Conservation (phyloP, 352 stramenopile species). For the Phytophthora megakarya region DNA sequence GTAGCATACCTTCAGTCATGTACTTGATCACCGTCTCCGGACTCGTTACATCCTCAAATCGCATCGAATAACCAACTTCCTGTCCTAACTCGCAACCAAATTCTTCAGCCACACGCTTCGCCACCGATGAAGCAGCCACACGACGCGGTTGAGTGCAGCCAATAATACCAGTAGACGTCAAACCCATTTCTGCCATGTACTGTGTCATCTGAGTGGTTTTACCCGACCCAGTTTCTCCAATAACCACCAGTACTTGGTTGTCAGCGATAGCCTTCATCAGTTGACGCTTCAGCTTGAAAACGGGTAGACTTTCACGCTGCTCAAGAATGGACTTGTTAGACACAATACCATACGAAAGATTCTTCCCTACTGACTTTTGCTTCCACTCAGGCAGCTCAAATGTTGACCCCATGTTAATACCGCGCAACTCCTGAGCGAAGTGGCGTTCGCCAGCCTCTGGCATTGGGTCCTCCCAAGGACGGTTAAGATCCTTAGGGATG, state of each 20-base stretch:
- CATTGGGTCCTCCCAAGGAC: slow-evolving; percentile 98
- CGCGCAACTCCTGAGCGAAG: slow-evolving; percentile 96
- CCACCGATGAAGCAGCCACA: slow-evolving; percentile 97
- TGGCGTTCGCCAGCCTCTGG: slow-evolving; percentile 96
- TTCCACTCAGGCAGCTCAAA: slow-evolving; percentile 98
- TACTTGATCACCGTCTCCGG: slow-evolving; percentile 99
- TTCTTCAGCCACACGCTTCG: slow-evolving; percentile 97
- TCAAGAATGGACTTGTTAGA: slow-evolving; percentile 96
- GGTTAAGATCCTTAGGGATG: slow-evolving; percentile 99
- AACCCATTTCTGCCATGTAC: slow-evolving; percentile 98
- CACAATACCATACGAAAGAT: slow-evolving; percentile 96
- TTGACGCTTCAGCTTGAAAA: slow-evolving; percentile 97
- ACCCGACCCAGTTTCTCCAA: slow-evolving; percentile 98
- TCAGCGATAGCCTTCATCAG: slow-evolving; percentile 94
- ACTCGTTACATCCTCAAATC: slow-evolving; percentile 86
- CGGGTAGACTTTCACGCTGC: slow-evolving; percentile 96
- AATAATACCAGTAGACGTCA: slow-evolving; percentile 97
- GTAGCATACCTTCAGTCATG: slow-evolving; percentile 99
- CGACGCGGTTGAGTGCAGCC: slow-evolving; percentile 98
- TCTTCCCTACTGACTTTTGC: slow-evolving; percentile 96
- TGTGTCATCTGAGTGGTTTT: slow-evolving; percentile 99
- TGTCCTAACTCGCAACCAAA: slow-evolving; percentile 94
- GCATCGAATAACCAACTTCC: slow-evolving; percentile 94
- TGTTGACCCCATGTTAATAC: slow-evolving; percentile 90
- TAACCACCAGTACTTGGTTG: slow-evolving; percentile 98